Evolutionary conservation across 2,329 filamentous ascomycete genomes (phyloP).

Genomic region (Fusarium succisae): DNA sequence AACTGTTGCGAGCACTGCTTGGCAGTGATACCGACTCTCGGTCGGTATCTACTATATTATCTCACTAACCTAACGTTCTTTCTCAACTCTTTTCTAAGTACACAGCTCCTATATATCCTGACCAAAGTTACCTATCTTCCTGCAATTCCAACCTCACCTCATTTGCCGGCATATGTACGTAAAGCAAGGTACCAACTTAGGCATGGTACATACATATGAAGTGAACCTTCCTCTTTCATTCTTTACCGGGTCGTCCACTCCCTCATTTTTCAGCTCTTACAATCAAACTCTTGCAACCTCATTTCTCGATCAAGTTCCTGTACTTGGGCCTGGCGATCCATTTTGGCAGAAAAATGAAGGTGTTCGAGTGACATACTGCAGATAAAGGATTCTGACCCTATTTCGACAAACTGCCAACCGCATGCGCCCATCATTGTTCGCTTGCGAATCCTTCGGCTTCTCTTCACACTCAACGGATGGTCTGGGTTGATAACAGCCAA

Average conservation of each 20-base stretch:
- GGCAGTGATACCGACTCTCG: not conserved
- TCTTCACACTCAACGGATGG: not conserved
- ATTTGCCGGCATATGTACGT: not conserved
- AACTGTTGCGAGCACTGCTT: slow-evolving; percentile 3
- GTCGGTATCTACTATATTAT: not conserved
- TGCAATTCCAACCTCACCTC: not conserved
- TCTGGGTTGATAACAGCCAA: not conserved
- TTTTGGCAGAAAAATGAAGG: slow-evolving; percentile 10
- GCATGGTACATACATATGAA: not conserved
- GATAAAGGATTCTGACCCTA: not conserved
- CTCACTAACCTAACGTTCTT: not conserved
- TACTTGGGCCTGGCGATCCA: slow-evolving; percentile 1
- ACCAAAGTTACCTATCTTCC: not conserved
- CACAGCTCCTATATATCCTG: not conserved
- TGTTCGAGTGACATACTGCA: not conserved
- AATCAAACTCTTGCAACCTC: not conserved
- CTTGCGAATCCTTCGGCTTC: not conserved
- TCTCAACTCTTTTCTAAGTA: not conserved
- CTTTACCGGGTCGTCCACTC: not conserved
- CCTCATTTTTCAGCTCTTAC: not conserved
- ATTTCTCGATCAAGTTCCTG: not conserved
- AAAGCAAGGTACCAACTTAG: not conserved
- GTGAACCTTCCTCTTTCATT: not conserved
- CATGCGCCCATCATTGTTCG: not conserved
- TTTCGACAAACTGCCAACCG: not conserved